Evolutionary conservation across 2,329 filamentous ascomycete genomes (phyloP).

Genomic region (Hypomyces perniciosus): DNA sequence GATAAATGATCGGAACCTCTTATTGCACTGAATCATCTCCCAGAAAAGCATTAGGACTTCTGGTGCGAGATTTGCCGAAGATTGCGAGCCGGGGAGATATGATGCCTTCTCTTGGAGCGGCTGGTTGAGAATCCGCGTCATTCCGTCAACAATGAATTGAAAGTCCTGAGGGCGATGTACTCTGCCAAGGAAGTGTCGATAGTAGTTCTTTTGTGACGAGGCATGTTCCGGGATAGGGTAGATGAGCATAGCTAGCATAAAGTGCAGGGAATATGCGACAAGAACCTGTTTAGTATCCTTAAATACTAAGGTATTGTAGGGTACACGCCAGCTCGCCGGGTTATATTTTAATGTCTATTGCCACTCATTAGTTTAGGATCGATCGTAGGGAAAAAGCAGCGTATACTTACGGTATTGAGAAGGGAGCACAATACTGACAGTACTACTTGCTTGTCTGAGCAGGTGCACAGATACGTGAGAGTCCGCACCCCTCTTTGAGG

Average conservation of each 20-base stretch:
- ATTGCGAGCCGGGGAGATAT: slow-evolving; percentile 80
- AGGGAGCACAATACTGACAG: slow-evolving; percentile 87
- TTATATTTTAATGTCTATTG: slow-evolving; percentile 86
- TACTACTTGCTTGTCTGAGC: slow-evolving; percentile 84
- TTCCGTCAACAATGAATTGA: slow-evolving; percentile 92
- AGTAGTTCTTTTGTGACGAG: slow-evolving; percentile 77
- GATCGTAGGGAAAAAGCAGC: neutral
- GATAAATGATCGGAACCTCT: slow-evolving; percentile 91
- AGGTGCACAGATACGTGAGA: slow-evolving; percentile 84
- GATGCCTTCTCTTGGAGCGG: slow-evolving; percentile 83
- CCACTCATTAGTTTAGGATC: neutral
- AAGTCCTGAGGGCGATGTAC: slow-evolving; percentile 93
- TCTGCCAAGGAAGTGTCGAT: slow-evolving; percentile 84
- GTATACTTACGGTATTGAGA: slow-evolving; percentile 71
- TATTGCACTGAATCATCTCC: slow-evolving; percentile 97
- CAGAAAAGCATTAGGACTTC: slow-evolving; percentile 97
- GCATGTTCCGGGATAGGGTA: slow-evolving; percentile 81
- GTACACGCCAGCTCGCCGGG: slow-evolving; percentile 85
- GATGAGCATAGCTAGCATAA: slow-evolving; percentile 77
- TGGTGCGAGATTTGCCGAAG: slow-evolving; percentile 77
- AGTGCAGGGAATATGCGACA: slow-evolving; percentile 85
- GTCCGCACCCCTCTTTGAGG: slow-evolving; percentile 78
- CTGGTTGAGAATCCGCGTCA: slow-evolving; percentile 87
- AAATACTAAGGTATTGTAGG: slow-evolving; percentile 88
- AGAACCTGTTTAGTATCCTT: slow-evolving; percentile 86